These are phyloP conservation scores for Komagataella ulmi DNA, from an alignment of 805 yeast genomes.

Conservation along the genomic window DNA sequence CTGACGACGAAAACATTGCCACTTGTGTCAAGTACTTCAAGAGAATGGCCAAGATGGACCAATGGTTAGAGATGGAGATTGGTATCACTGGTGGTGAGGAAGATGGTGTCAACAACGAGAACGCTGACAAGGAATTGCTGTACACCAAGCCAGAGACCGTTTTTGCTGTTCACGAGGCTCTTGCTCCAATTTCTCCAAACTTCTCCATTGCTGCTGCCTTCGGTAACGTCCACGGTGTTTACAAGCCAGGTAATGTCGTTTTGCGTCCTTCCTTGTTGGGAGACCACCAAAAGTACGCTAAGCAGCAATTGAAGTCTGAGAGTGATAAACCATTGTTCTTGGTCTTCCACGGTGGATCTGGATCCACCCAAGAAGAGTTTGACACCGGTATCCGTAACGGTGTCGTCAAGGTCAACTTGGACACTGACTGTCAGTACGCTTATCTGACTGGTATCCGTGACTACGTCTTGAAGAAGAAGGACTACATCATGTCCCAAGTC, in stretches of 20 bases:
- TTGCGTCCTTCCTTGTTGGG: constrained; percentile 88
- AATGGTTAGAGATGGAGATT: constrained; percentile 99
- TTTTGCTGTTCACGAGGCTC: constrained; percentile 80
- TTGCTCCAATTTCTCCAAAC: constrained; percentile 86
- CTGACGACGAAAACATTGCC: constrained; percentile 90
- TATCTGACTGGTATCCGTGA: constrained; percentile 96
- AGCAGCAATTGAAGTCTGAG: constrained; percentile 41
- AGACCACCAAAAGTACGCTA: constrained; percentile 88
- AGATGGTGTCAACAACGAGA: constrained; percentile 99
- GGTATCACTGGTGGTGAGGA: constrained; percentile 99
- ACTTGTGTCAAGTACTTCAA: constrained; percentile 90
- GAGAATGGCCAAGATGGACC: constrained; percentile 88
- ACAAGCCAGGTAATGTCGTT: constrained; percentile 97
- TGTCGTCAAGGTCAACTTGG: constrained; percentile 98
- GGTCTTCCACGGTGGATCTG: constrained; percentile 99
- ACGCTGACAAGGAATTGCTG: constrained; percentile 72
- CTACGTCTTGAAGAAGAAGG: constrained; percentile 92
- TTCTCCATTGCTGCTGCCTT: constrained; percentile 99
- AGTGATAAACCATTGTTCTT: constrained; percentile 72
- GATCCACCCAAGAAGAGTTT: constrained; percentile 87
- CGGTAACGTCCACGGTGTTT: constrained; percentile 99
- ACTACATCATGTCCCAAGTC: constrained; percentile 75
- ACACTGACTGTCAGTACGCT: constrained; percentile 98
- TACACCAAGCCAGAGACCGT: constrained; percentile 96
- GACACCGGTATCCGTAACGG: constrained; percentile 85